Evolutionary conservation across 1,139 yeast genomes (phyloP).

Genomic region (Nematodospora anomalae): DNA sequence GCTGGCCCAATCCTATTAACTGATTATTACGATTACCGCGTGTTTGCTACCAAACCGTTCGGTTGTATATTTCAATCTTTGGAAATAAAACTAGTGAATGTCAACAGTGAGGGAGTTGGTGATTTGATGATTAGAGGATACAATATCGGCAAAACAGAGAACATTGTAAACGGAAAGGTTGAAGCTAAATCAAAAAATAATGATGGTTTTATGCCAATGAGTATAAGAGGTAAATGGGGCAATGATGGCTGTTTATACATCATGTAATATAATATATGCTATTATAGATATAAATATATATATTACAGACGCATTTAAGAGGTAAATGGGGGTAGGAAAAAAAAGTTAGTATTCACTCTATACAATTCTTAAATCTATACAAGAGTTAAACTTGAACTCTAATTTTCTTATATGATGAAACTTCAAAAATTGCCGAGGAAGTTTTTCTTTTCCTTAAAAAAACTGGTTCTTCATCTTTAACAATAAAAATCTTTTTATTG

Average conservation of each 20-base stretch:
- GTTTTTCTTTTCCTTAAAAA: conserved; percentile 4
- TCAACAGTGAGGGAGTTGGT: conserved; percentile 43
- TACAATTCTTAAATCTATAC: conserved; percentile 3
- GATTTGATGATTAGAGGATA: conserved; percentile 63
- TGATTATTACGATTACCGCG: conserved; percentile 64
- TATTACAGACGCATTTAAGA: too few relatives aligned
- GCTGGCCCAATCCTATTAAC: conserved; percentile 61
- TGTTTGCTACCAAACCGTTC: conserved; percentile 21
- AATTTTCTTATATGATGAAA: conserved; percentile 7
- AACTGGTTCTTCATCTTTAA: conserved; percentile 6
- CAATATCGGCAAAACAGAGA: conserved; percentile 53
- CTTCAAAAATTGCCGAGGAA: conserved; percentile 17
- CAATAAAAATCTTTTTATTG: conserved; percentile 33
- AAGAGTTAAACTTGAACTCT: conserved; percentile 7
- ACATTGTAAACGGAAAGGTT: conserved; percentile 19
- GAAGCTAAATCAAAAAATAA: conserved; percentile 31
- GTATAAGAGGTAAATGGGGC: conserved; percentile 59
- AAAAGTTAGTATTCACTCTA: background rate
- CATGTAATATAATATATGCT: conserved; percentile 8
- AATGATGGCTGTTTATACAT: conserved; percentile 71
- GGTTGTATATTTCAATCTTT: conserved; percentile 54
- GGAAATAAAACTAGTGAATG: conserved; percentile 47
- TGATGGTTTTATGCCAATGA: conserved; percentile 65
- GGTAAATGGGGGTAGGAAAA: too few relatives aligned
- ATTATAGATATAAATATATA: too few relatives aligned